phyloP scores from a whole-genome alignment of 257 asterid species.

The Solanum sejunctum region DNA sequence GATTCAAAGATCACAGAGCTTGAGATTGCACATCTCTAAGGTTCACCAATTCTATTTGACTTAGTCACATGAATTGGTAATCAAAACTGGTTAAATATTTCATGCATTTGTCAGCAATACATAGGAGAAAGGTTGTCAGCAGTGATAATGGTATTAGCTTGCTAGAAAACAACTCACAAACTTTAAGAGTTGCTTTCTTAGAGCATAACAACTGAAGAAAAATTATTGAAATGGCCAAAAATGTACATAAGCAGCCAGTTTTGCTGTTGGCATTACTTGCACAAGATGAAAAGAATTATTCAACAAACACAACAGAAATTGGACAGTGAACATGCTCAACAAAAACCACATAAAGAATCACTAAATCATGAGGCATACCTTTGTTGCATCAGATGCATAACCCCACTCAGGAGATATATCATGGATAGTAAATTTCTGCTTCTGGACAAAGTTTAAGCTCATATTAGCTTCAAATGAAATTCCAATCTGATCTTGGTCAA shows the following conservation, averaged over 20 bases:
- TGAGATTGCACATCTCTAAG: neutral
- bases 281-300: neutral
- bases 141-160: neutral
- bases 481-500: constrained; percentile 42
- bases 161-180: neutral
- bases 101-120: neutral
- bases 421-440: constrained; percentile 67
- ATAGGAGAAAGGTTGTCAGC: neutral
- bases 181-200: neutral
- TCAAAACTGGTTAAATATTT: neutral
- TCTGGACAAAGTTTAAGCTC: constrained; percentile 39
- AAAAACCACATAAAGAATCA: neutral
- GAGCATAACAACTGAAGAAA: neutral
- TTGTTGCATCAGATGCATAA: constrained; percentile 58
- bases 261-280: neutral
- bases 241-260: neutral
- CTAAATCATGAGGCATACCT: constrained; percentile 31
- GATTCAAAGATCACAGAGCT: neutral
- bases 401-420: constrained; percentile 97
- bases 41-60: neutral
- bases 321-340: neutral
- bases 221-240: neutral
- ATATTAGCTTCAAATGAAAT: constrained; percentile 33
- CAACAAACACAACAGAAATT: neutral
- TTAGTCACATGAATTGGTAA: neutral